A percentile compares a stretch with the other conserved stretches of the same genome.
Evolutionary conservation across 805 yeast genomes (phyloP).

Genomic region (Debaryomyces maramus): DNA sequence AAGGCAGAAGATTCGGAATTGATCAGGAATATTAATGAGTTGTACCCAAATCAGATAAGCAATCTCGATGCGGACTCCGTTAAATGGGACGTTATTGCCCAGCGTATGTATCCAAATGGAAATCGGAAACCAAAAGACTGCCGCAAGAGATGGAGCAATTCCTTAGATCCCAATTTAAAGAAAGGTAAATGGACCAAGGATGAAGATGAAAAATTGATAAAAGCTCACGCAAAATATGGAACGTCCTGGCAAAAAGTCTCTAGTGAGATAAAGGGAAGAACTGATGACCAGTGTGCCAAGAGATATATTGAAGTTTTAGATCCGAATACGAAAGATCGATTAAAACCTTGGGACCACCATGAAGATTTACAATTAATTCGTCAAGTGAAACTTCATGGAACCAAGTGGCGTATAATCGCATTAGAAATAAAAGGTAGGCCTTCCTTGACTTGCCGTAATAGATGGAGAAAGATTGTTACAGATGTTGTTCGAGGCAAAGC

Average conservation of each 20-base stretch:
- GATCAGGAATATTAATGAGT: slow-evolving; percentile 39
- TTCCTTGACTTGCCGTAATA: slow-evolving; percentile 82
- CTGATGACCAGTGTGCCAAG: slow-evolving; percentile 94
- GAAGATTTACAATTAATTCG: slow-evolving; percentile 74
- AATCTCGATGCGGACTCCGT: slow-evolving; percentile 40
- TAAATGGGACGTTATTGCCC: slow-evolving; percentile 63
- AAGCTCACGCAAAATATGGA: slow-evolving; percentile 68
- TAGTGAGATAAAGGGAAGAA: slow-evolving; percentile 72
- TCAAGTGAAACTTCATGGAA: slow-evolving; percentile 70
- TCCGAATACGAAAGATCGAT: slow-evolving; percentile 73
- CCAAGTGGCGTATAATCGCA: slow-evolving; percentile 86
- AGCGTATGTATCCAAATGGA: slow-evolving; percentile 38
- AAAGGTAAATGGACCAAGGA: slow-evolving; percentile 86
- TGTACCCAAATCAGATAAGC: slow-evolving; percentile 24
- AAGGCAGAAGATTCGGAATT: slow-evolving; percentile 66
- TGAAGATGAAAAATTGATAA: slow-evolving; percentile 68
- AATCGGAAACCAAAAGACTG: slow-evolving; percentile 76
- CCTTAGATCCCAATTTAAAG: slow-evolving; percentile 76
- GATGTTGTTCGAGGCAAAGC: slow-evolving; percentile 72
- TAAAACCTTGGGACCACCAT: slow-evolving; percentile 74
- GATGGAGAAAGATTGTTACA: slow-evolving; percentile 87
- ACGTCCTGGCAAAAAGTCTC: slow-evolving; percentile 87
- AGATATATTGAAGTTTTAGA: slow-evolving; percentile 85
- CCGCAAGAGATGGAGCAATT: slow-evolving; percentile 82
- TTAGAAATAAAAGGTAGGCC: slow-evolving; percentile 75